Conservation (phyloP, 2,329 filamentous ascomycete species). For the Phoma sp. region DNA sequence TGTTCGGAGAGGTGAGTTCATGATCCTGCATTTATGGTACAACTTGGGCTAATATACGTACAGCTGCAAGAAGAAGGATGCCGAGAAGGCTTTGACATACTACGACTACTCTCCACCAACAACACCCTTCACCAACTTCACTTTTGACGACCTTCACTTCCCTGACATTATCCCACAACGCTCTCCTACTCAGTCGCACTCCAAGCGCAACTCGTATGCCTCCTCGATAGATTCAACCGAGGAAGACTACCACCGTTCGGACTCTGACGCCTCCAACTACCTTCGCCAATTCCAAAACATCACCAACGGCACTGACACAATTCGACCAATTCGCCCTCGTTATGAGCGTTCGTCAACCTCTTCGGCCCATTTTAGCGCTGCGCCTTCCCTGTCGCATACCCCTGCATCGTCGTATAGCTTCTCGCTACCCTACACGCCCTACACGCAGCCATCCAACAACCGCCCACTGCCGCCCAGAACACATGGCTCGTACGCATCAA, state of each 20-base stretch:
- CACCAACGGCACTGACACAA: constrained; percentile 30
- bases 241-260: constrained; percentile 32
- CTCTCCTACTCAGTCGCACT: constrained; percentile 51
- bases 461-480: constrained; percentile 49
- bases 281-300: constrained; percentile 50
- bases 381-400: constrained; percentile 55
- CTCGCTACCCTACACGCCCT: constrained; percentile 51
- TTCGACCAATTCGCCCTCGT: constrained; percentile 40
- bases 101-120: constrained; percentile 45
- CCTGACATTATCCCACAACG: constrained; percentile 55
- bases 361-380: constrained; percentile 43
- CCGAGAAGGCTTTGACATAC: constrained; percentile 43
- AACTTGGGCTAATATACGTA: constrained; percentile 19
- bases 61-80: constrained; percentile 56
- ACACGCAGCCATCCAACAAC: constrained; percentile 21
- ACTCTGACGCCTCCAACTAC: constrained; percentile 51
- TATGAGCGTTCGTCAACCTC: constrained; percentile 46
- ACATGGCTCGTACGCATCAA: constrained; percentile 45
- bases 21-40: background rate
- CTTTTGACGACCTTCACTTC: constrained; percentile 48
- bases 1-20: constrained; percentile 66
- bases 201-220: constrained; percentile 48
- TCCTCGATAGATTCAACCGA: constrained; percentile 53
- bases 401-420: constrained; percentile 54
- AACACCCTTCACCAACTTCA: constrained; percentile 46